A percentile compares a stretch with the other conserved stretches of the same genome.
phyloP scores from a whole-genome alignment of 768 basidiomycete genomes.

The Rhodocollybia butyracea region DNA sequence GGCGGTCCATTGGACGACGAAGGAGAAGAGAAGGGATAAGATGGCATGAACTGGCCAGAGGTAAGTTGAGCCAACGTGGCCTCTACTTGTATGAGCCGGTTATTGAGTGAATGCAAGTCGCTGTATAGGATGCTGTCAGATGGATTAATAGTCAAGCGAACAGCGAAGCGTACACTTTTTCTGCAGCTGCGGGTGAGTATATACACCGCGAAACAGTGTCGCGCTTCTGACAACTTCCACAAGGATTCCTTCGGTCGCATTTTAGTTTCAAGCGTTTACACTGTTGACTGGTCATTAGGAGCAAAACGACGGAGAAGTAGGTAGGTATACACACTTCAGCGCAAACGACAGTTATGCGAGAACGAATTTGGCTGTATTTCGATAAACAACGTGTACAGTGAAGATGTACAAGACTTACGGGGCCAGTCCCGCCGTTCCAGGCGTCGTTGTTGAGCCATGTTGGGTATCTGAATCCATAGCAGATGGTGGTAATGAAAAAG shows the following conservation, averaged over 20 bases:
- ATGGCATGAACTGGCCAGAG: conserved; percentile 27
- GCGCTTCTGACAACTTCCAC: conserved; percentile 75
- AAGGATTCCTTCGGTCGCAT: conserved; percentile 78
- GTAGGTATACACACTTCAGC: conserved; percentile 55
- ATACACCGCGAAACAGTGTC: conserved; percentile 70
- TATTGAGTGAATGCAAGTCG: conserved; percentile 81
- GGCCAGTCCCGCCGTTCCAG: conserved; percentile 1
- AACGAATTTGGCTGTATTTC: conserved; percentile 56
- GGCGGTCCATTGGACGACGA: conserved; percentile 11
- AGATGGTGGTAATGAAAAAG: conserved; percentile 6
- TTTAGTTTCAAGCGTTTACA: conserved; percentile 87
- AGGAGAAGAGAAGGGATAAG: conserved; percentile 10
- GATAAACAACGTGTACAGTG: background rate
- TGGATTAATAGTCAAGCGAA: conserved; percentile 1
- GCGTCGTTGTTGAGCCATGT: conserved; percentile 1
- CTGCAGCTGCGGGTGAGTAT: conserved; percentile 79
- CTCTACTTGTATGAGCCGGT: conserved; percentile 73
- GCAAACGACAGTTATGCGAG: conserved; percentile 77
- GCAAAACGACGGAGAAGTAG: conserved; percentile 5
- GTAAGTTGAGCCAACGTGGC: conserved; percentile 50
- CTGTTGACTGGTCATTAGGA: conserved; percentile 32
- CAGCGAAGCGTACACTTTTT: conserved; percentile 65
- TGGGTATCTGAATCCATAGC: conserved; percentile 6
- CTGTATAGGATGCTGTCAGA: conserved; percentile 26
- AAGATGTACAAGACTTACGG: background rate